These are phyloP conservation scores for Fusarium sp. DNA, from an alignment of 2,329 filamentous ascomycete species.

Conservation along the genomic window DNA sequence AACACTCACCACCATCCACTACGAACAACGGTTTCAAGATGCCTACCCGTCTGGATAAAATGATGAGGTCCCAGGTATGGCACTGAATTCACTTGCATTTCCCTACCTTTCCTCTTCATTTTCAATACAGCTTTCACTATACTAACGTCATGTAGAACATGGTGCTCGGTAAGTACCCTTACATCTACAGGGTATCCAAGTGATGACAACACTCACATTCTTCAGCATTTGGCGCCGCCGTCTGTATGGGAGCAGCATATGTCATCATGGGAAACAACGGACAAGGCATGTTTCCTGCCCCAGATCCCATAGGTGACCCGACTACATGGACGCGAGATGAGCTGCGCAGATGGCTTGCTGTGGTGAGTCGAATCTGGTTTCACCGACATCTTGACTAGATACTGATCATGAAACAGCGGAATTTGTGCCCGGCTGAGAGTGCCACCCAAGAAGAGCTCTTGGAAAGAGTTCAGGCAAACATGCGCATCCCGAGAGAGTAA, in stretches of 20 bases:
- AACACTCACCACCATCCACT: neutral
- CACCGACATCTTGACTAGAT: too few species aligned
- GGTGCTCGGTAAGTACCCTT: slow-evolving; percentile 69
- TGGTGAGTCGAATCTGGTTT: slow-evolving; percentile 62
- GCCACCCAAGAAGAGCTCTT: slow-evolving; percentile 60
- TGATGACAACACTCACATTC: neutral
- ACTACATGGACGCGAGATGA: slow-evolving; percentile 82
- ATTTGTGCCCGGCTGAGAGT: slow-evolving; percentile 57
- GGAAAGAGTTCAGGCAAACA: slow-evolving; percentile 59
- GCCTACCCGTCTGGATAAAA: slow-evolving; percentile 39
- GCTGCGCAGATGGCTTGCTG: slow-evolving; percentile 81
- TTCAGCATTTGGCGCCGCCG: slow-evolving; percentile 33
- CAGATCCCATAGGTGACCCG: slow-evolving; percentile 82
- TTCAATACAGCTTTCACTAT: fast-evolving
- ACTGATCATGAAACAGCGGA: slow-evolving; percentile 50
- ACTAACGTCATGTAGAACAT: slow-evolving; percentile 65
- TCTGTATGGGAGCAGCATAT: slow-evolving; percentile 69
- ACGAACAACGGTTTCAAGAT: slow-evolving; percentile 10
- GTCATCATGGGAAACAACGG: slow-evolving; percentile 78
- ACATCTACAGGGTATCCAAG: slow-evolving; percentile 35
- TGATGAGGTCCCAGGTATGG: slow-evolving; percentile 43
- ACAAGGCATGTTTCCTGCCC: slow-evolving; percentile 80
- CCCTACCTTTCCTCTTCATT: neutral
- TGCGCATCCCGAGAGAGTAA: slow-evolving; percentile 54
- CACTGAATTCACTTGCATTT: fast-evolving